phyloP scores from a whole-genome alignment of 352 stramenopile species.

The Paralagenidium karlingii region DNA sequence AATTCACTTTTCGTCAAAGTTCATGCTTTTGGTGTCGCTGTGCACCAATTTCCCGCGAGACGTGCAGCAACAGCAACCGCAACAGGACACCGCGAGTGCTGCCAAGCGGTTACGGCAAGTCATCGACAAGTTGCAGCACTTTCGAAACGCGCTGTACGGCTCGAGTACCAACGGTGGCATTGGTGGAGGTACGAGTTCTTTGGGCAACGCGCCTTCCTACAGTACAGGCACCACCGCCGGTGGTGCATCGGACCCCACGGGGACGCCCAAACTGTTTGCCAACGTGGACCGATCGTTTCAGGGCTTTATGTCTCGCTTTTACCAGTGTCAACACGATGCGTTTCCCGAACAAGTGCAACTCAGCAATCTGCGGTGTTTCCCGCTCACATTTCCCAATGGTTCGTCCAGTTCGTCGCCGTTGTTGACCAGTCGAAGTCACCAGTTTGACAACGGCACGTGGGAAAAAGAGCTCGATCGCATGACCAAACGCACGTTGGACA shows the following conservation, averaged over 20 bases:
- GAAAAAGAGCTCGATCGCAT: conserved; percentile 38
- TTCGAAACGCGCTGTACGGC: neutral
- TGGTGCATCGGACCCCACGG: too few species aligned
- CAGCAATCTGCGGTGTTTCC: too few species aligned
- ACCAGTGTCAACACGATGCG: conserved; percentile 13
- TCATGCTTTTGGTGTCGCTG: conserved; percentile 23
- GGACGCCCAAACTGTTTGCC: too few species aligned
- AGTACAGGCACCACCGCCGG: conserved; percentile 2
- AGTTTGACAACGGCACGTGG: conserved; percentile 9
- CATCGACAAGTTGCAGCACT: too few species aligned
- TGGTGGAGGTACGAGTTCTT: conserved; percentile 2
- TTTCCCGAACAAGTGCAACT: conserved; percentile 1
- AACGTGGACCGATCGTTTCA: conserved; percentile 48
- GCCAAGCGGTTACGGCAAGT: too few species aligned
- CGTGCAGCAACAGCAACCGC: neutral
- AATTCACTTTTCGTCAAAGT: conserved; percentile 42
- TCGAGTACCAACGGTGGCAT: conserved; percentile 13
- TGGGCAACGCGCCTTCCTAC: conserved; percentile 1
- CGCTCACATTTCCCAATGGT: too few species aligned
- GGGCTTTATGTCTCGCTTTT: conserved; percentile 50
- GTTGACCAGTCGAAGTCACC: conserved; percentile 25
- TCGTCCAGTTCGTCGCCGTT: conserved; percentile 26
- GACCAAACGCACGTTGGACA: too few species aligned
- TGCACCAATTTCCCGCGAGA: conserved; percentile 7
- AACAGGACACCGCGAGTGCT: neutral